phyloP scores from a whole-genome alignment of 208 protist genomes.

The Leptomonas seymouri region DNA sequence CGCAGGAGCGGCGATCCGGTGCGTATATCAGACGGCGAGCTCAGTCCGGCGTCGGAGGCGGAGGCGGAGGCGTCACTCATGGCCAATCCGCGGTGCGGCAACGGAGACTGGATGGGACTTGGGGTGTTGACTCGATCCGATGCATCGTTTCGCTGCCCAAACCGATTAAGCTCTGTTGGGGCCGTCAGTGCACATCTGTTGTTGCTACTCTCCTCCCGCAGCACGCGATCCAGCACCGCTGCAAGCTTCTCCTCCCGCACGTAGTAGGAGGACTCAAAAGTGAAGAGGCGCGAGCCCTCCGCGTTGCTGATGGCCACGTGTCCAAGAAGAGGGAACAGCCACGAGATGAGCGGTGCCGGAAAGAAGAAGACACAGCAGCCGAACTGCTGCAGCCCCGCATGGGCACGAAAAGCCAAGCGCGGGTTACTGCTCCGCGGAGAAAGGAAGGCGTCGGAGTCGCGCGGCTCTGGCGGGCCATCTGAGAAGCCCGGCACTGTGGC shows the following conservation, averaged over 20 bases:
- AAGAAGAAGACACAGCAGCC: conserved; percentile 91
- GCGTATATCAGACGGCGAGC: conserved; percentile 11
- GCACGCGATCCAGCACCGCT: conserved; percentile 42
- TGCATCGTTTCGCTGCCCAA: neutral
- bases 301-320: conserved; percentile 84
- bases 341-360: conserved; percentile 76
- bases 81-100: neutral
- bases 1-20: neutral
- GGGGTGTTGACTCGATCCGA: neutral
- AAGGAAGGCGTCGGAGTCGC: neutral
- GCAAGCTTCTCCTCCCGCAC: conserved; percentile 64
- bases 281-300: conserved; percentile 71
- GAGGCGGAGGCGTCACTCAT: conserved; percentile 28
- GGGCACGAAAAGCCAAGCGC: neutral
- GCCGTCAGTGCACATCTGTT: neutral
- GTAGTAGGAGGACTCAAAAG: conserved; percentile 70
- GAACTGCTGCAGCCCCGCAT: conserved; percentile 52
- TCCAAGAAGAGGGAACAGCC: conserved; percentile 79
- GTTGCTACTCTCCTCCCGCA: conserved; percentile 20
- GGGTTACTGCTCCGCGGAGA: conserved; percentile 14
- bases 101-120: conserved; percentile 11
- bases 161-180: neutral
- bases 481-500: conserved; percentile 1
- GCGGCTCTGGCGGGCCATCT: neutral
- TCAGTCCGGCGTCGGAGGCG: conserved; percentile 19